Conservation (phyloP, 306 rosid genomes). For the Luffa acutangula region DNA sequence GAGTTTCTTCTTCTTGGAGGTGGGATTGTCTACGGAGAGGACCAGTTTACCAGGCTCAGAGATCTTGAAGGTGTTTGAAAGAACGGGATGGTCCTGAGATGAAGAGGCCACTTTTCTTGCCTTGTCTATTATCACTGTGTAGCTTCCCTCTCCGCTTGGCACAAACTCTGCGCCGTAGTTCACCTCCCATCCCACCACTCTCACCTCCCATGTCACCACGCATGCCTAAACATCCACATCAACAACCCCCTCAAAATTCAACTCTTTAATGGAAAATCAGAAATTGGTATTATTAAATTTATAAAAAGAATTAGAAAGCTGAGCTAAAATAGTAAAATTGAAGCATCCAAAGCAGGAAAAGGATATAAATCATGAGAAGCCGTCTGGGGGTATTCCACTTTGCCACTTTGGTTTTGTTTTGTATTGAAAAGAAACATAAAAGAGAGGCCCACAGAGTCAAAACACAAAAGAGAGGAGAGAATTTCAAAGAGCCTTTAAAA, state of each 20-base stretch:
- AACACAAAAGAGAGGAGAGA: background rate
- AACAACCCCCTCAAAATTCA: background rate
- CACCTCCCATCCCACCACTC: slow-evolving; percentile 74
- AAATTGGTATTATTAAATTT: too few species aligned
- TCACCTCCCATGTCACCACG: slow-evolving; percentile 45
- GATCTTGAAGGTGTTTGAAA: slow-evolving; percentile 34
- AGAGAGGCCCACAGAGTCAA: background rate
- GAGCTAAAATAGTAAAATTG: background rate
- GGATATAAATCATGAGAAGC: background rate
- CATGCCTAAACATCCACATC: slow-evolving; percentile 18
- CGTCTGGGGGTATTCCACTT: background rate
- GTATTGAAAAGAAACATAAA: background rate
- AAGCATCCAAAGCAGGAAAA: background rate
- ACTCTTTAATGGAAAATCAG: too few species aligned
- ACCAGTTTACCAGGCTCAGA: slow-evolving; percentile 66
- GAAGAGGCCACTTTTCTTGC: slow-evolving; percentile 30
- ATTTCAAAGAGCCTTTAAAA: background rate
- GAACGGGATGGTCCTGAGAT: slow-evolving; percentile 31
- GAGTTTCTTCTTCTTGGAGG: slow-evolving; percentile 72
- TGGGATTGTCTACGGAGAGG: slow-evolving; percentile 42
- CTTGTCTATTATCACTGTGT: slow-evolving; percentile 59
- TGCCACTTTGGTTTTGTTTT: background rate
- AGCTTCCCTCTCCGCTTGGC: slow-evolving; percentile 50
- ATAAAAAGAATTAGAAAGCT: background rate
- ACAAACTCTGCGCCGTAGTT: slow-evolving; percentile 63